Evolutionary conservation across 345 rosid species (phyloP).

Genomic region (Lumnitzera racemosa): DNA sequence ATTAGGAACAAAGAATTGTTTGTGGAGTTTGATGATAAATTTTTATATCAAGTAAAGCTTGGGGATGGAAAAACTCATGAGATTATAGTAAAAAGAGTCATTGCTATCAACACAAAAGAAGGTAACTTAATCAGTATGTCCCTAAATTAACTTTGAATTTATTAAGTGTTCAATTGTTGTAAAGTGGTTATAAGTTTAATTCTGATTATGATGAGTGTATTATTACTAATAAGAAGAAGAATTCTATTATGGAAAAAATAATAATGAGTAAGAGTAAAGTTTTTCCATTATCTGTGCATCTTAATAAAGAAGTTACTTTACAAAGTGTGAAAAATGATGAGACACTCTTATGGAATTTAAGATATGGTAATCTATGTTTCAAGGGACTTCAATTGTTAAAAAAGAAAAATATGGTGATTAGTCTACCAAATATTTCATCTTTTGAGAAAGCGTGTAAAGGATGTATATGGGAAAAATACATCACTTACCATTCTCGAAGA

Average conservation of each 20-base stretch:
- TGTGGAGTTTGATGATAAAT: too few relatives aligned
- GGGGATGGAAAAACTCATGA: too few relatives aligned
- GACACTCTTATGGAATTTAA: not conserved
- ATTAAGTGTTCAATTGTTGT: not conserved
- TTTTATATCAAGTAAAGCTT: too few relatives aligned
- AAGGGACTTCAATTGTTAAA: not conserved
- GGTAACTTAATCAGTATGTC: too few relatives aligned
- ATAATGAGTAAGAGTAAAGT: too few relatives aligned
- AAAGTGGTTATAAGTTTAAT: not conserved
- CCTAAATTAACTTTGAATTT: not conserved
- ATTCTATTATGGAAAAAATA: not conserved
- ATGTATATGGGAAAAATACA: too few relatives aligned
- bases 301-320: not conserved
- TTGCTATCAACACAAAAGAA: too few relatives aligned
- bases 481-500: too few relatives aligned
- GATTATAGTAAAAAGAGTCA: too few relatives aligned
- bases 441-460: too few relatives aligned
- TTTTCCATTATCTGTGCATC: not conserved
- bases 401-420: slow-evolving; percentile 3
- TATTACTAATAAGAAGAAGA: not conserved
- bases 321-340: not conserved
- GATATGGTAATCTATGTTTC: slow-evolving; percentile 2
- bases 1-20: too few relatives aligned
- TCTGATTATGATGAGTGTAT: not conserved
- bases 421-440: not conserved